Evolutionary conservation across 2,329 filamentous ascomycete genomes (phyloP).

Genomic region (Didymella keratinophila): DNA sequence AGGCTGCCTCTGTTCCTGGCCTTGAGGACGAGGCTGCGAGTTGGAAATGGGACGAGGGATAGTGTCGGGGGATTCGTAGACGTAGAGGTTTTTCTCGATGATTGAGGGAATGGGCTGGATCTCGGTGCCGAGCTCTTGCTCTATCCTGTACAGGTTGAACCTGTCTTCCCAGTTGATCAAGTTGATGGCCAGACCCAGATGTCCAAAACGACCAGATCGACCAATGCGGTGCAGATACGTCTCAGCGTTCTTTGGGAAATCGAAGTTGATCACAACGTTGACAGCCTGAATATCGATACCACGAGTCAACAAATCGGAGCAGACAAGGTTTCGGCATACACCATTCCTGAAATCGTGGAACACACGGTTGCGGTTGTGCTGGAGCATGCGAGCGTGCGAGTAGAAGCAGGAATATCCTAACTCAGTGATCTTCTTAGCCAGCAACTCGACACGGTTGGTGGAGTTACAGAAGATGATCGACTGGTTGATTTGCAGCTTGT

Average conservation of each 20-base stretch:
- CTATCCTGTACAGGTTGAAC: slow-evolving; percentile 98
- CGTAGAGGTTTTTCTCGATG: slow-evolving; percentile 98
- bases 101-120: slow-evolving; percentile 93
- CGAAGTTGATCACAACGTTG: slow-evolving; percentile 99
- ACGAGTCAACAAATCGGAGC: slow-evolving; percentile 94
- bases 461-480: slow-evolving; percentile 99
- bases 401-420: slow-evolving; percentile 99
- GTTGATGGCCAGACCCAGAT: slow-evolving; percentile 97
- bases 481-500: slow-evolving; percentile 98
- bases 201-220: slow-evolving; percentile 95
- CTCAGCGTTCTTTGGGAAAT: slow-evolving; percentile 99
- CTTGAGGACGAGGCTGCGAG: slow-evolving; percentile 46
- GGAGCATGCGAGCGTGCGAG: slow-evolving; percentile 97
- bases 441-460: slow-evolving; percentile 94
- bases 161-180: slow-evolving; percentile 99
- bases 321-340: slow-evolving; percentile 96
- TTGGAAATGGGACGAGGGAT: slow-evolving; percentile 84
- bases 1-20: slow-evolving; percentile 25
- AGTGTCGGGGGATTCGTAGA: slow-evolving; percentile 94
- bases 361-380: slow-evolving; percentile 95
- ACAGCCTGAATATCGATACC: slow-evolving; percentile 99
- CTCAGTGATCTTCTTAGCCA: slow-evolving; percentile 99
- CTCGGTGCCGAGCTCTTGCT: slow-evolving; percentile 95
- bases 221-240: slow-evolving; percentile 98
- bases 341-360: slow-evolving; percentile 99